Percentiles rank a stretch among this genome's conserved stretches.
Evolutionary conservation across 202 grass and related monocot species (phyloP).

Genomic region (Panicum virgatum): DNA sequence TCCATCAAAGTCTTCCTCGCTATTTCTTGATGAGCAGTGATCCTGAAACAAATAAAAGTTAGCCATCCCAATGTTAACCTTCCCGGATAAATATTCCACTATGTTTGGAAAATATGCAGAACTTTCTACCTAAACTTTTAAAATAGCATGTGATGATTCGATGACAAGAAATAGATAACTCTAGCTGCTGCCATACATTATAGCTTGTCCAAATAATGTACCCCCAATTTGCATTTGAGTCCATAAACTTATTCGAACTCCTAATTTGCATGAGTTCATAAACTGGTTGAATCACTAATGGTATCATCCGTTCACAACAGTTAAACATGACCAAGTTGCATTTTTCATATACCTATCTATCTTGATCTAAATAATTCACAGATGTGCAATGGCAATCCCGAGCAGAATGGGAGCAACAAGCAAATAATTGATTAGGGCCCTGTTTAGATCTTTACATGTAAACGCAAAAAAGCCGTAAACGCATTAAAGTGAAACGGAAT

Average conservation of each 20-base stretch:
- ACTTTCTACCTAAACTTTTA: neutral
- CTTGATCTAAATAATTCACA: neutral
- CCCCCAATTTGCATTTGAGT: neutral
- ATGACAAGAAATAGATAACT: constrained; percentile 2
- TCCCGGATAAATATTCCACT: neutral
- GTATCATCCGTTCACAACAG: neutral
- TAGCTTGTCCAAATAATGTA: constrained; percentile 4
- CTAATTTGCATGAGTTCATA: constrained; percentile 9
- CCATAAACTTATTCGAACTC: constrained; percentile 19
- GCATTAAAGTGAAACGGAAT: too few species aligned
- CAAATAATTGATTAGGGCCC: neutral
- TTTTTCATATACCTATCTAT: neutral
- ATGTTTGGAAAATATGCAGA: constrained; percentile 5
- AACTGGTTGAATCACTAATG: neutral
- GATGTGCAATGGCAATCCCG: neutral
- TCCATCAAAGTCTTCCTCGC: neutral
- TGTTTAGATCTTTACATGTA: too few species aligned
- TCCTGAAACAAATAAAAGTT: constrained; percentile 36
- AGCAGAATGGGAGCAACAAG: neutral
- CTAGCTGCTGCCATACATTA: too few species aligned
- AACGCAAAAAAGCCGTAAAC: too few species aligned
- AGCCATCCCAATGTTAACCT: constrained; percentile 4
- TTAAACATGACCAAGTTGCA: constrained; percentile 1
- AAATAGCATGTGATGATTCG: neutral
- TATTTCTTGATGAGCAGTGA: constrained; percentile 33